These are phyloP conservation scores for Gossypium schwendimanii DNA, from an alignment of 441 rosid species.

Conservation along the genomic window DNA sequence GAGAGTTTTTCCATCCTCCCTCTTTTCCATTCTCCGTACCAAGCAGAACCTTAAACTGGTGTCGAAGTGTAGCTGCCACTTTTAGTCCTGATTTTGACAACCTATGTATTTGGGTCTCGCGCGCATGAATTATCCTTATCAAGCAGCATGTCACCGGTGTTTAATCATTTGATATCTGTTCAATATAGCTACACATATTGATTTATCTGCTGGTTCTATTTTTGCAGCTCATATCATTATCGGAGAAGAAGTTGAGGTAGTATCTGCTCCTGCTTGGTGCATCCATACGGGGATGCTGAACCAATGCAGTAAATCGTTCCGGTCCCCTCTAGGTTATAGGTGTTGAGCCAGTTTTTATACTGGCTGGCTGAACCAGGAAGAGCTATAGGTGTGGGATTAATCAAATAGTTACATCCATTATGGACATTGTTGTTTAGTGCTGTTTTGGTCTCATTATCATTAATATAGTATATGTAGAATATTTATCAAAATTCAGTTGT, in stretches of 20 bases:
- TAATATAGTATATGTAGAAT: background rate
- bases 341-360: background rate
- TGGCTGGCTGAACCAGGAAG: slow-evolving; percentile 4
- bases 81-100: background rate
- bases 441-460: background rate
- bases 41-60: no score
- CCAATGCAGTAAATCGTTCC: background rate
- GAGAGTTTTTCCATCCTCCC: no score
- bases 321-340: background rate
- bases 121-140: background rate
- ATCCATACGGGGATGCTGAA: background rate
- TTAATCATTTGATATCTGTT: background rate
- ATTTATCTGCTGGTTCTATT: slow-evolving; percentile 4
- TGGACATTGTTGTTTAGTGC: slow-evolving; percentile 2
- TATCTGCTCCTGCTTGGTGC: slow-evolving; percentile 10
- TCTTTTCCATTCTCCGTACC: no score
- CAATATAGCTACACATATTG: background rate
- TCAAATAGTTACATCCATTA: slow-evolving; percentile 3
- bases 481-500: background rate
- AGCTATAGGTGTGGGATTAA: slow-evolving; percentile 8
- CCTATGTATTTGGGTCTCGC: background rate
- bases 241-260: slow-evolving; percentile 37
- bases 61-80: background rate
- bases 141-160: background rate
- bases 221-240: slow-evolving; percentile 52